phyloP scores from a whole-genome alignment of 1,284 basidiomycete genomes.

The Melampsora abietis-canadensis region DNA sequence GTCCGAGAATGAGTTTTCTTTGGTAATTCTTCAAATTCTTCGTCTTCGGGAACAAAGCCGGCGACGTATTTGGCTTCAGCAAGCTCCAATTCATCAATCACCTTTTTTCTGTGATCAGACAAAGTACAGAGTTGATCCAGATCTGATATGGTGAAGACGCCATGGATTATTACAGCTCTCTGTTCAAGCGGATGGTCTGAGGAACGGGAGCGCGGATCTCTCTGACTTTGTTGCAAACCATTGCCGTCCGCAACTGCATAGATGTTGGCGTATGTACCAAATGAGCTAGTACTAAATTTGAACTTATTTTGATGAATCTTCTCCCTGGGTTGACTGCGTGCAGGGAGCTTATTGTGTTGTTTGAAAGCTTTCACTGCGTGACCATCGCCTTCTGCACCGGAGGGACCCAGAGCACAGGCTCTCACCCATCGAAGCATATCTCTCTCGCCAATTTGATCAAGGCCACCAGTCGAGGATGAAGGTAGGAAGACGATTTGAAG shows the following conservation, averaged over 20 bases:
- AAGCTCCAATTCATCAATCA: conserved; percentile 22
- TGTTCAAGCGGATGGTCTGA: conserved; percentile 5
- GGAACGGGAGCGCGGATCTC: not conserved
- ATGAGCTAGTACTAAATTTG: not conserved
- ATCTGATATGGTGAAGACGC: conserved; percentile 24
- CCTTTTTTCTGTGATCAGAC: conserved; percentile 14
- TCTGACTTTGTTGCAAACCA: too few species aligned
- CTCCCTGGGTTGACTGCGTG: not conserved
- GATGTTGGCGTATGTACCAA: not conserved
- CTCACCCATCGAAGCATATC: conserved; percentile 20
- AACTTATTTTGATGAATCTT: not conserved
- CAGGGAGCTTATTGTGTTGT: not conserved
- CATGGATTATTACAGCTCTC: conserved; percentile 28
- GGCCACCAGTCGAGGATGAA: conserved; percentile 2
- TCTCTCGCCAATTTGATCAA: conserved; percentile 26
- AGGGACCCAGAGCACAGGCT: conserved; percentile 20
- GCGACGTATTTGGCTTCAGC: conserved; percentile 29
- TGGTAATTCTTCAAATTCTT: not conserved
- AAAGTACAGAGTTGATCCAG: conserved; percentile 12
- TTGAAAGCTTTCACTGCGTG: not conserved
- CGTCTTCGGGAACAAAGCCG: conserved; percentile 13
- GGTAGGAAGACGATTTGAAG: conserved; percentile 28
- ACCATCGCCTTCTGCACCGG: conserved; percentile 18
- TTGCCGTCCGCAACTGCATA: not conserved
- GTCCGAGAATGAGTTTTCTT: not conserved